Conservation (phyloP, 2,329 filamentous ascomycete genomes). For the Teratosphaeria destructans region DNA sequence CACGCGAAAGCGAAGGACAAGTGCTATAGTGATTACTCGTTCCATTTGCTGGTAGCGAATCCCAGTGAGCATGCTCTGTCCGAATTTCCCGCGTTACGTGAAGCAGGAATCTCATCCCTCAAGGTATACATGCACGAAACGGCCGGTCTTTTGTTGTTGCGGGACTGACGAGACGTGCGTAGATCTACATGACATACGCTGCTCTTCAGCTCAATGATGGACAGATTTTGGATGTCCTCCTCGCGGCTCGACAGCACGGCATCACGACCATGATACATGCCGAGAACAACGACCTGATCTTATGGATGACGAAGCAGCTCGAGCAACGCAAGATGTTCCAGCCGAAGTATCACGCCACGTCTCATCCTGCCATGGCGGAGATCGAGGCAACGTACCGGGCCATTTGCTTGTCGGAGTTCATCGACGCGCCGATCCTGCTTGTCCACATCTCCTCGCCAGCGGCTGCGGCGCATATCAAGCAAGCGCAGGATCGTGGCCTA, state of each 20-base stretch:
- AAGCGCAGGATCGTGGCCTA: slow-evolving; percentile 25
- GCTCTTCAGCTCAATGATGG: slow-evolving; percentile 26
- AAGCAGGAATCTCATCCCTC: slow-evolving; percentile 37
- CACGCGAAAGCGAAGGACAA: slow-evolving; percentile 29
- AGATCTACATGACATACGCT: neutral
- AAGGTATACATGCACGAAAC: slow-evolving; percentile 30
- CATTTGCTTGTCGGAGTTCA: slow-evolving; percentile 40
- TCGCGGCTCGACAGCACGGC: slow-evolving; percentile 34
- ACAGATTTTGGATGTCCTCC: slow-evolving; percentile 42
- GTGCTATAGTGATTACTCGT: slow-evolving; percentile 47
- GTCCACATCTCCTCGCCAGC: slow-evolving; percentile 41
- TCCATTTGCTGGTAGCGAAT: slow-evolving; percentile 43
- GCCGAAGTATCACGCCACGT: slow-evolving; percentile 29
- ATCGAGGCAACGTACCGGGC: slow-evolving; percentile 42
- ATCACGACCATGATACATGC: slow-evolving; percentile 43
- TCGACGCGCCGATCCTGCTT: slow-evolving; percentile 42
- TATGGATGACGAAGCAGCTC: slow-evolving; percentile 32
- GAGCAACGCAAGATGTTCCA: slow-evolving; percentile 15
- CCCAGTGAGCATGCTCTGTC: slow-evolving; percentile 31
- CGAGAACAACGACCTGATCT: slow-evolving; percentile 38
- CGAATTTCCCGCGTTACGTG: slow-evolving; percentile 3
- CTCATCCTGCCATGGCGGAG: slow-evolving; percentile 37
- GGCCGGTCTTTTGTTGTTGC: neutral
- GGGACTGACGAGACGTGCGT: neutral
- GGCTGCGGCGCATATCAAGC: slow-evolving; percentile 24